Evolutionary conservation across 2,329 filamentous ascomycete species (phyloP).

Genomic region (Diaporthe ilicicola): DNA sequence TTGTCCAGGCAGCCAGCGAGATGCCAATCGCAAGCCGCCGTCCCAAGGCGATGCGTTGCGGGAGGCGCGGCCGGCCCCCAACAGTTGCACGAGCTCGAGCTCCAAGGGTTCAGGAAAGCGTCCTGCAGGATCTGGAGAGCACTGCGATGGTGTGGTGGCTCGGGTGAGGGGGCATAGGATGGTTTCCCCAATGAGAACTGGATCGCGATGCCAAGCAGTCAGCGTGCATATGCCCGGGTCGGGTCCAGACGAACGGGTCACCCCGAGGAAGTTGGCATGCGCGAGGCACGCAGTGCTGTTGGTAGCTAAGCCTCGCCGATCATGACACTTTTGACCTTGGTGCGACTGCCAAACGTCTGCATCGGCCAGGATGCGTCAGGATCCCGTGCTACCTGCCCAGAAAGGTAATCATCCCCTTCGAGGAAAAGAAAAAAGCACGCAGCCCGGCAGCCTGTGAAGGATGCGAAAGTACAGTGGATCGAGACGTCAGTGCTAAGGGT

Average conservation of each 20-base stretch:
- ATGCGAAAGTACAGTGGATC: not conserved
- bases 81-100: not conserved
- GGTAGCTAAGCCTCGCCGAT: constrained; percentile 22
- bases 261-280: constrained; percentile 4
- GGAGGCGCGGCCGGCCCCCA: constrained; percentile 14
- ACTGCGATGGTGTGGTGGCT: constrained; percentile 3
- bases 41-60: not conserved
- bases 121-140: constrained; percentile 6
- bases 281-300: constrained; percentile 25
- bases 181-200: constrained; percentile 2
- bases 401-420: constrained; percentile 19
- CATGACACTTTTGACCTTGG: not conserved
- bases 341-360: constrained; percentile 13
- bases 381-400: constrained; percentile 20
- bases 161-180: not conserved
- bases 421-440: not conserved
- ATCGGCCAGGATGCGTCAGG: constrained; percentile 22
- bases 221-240: constrained; percentile 13
- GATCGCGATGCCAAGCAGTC: constrained; percentile 22
- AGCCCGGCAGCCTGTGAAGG: not conserved
- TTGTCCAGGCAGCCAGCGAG: constrained; percentile 11
- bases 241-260: constrained; percentile 25
- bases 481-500: not conserved
- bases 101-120: not conserved
- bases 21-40: constrained; percentile 10